These are phyloP conservation scores for Cylindrotheca closterium DNA, from an alignment of 108 stramenopile species.

Conservation along the genomic window DNA sequence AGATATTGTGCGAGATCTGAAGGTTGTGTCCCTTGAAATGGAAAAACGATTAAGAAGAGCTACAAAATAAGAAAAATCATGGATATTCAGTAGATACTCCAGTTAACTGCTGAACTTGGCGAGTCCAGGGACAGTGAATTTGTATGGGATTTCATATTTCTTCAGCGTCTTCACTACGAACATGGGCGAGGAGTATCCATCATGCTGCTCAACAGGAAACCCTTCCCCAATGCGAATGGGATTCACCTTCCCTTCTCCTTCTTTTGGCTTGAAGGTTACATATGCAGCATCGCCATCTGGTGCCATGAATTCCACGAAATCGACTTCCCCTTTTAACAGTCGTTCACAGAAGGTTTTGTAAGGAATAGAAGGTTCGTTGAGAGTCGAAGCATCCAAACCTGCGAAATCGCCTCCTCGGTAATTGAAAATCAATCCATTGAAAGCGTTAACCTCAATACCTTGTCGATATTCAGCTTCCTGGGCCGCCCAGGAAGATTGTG, in stretches of 20 bases:
- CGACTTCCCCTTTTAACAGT: constrained; percentile 56
- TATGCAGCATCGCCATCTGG: constrained; percentile 83
- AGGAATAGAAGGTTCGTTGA: constrained; percentile 69
- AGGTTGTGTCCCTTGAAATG: constrained; percentile 34
- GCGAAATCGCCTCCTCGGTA: constrained; percentile 63
- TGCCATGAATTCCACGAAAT: constrained; percentile 77
- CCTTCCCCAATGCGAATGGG: constrained; percentile 79
- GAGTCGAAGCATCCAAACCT: constrained; percentile 47
- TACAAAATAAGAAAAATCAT: neutral
- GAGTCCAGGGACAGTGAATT: constrained; percentile 67
- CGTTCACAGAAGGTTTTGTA: constrained; percentile 59
- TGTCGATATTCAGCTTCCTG: constrained; percentile 32
- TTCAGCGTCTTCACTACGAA: constrained; percentile 69
- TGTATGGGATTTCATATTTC: constrained; percentile 75
- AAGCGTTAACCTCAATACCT: constrained; percentile 50
- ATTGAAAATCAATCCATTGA: constrained; percentile 76
- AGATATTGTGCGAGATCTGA: constrained; percentile 38
- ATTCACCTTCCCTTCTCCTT: constrained; percentile 1
- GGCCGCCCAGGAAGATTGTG: constrained; percentile 14
- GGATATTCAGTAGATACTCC: neutral
- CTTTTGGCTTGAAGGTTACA: constrained; percentile 57
- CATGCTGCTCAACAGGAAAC: constrained; percentile 72
- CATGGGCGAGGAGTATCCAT: constrained; percentile 68
- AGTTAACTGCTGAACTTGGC: constrained; percentile 10
- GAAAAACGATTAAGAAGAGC: constrained; percentile 6